phyloP scores from a whole-genome alignment of 345 rosid genomes.

The Salix purpurea region DNA sequence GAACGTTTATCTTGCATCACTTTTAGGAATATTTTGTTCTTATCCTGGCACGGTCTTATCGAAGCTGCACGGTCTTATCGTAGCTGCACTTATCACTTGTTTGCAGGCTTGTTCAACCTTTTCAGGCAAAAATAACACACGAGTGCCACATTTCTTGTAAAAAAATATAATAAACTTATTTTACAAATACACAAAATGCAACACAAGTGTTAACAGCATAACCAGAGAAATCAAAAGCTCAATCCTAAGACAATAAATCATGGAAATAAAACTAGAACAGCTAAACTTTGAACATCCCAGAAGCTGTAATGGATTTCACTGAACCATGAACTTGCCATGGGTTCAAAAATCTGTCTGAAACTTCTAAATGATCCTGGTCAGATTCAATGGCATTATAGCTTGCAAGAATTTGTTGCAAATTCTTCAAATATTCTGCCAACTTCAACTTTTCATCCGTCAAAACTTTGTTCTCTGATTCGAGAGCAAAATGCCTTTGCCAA shows the following conservation, averaged over 20 bases:
- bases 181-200: neutral
- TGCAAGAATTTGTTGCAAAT: slow-evolving; percentile 21
- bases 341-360: slow-evolving; percentile 3
- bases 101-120: neutral
- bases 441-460: slow-evolving; percentile 37
- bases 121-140: neutral
- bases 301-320: slow-evolving; percentile 18
- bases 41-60: neutral
- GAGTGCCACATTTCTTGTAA: neutral
- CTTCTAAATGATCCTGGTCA: neutral
- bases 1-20: neutral
- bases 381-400: slow-evolving; percentile 9
- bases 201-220: neutral
- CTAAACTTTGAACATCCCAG: slow-evolving; percentile 21
- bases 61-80: neutral
- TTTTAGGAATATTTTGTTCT: neutral
- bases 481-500: slow-evolving; percentile 11
- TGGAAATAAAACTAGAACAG: neutral
- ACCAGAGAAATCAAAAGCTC: neutral
- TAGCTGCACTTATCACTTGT: neutral
- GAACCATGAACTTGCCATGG: slow-evolving; percentile 26
- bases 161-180: neutral
- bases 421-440: slow-evolving; percentile 28
- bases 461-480: slow-evolving; percentile 39
- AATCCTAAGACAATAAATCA: neutral